A percentile compares a stretch with the other conserved stretches of the same genome.
phyloP scores from a whole-genome alignment of 257 asterid genomes.

The Voacanga thouarsii region DNA sequence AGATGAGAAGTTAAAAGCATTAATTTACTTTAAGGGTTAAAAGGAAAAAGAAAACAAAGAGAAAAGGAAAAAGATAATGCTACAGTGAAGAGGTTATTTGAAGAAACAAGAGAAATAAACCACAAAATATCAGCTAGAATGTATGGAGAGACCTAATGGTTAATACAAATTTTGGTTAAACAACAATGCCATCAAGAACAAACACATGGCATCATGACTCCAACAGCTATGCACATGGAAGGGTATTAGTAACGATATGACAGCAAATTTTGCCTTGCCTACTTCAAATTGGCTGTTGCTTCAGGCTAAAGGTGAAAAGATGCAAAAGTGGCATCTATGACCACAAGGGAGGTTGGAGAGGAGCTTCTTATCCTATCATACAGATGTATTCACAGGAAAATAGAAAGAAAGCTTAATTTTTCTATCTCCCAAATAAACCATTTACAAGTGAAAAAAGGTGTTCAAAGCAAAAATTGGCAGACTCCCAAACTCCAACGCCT shows the following conservation, averaged over 20 bases:
- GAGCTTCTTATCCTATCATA: neutral
- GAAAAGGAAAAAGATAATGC: neutral
- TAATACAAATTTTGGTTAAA: neutral
- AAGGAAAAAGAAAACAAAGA: neutral
- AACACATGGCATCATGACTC: neutral
- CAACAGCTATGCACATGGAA: neutral
- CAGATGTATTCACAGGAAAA: neutral
- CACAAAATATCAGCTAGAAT: neutral
- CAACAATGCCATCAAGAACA: neutral
- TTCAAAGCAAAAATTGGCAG: neutral
- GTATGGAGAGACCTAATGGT: neutral
- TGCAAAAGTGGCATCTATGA: neutral
- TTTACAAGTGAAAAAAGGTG: neutral
- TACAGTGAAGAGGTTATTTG: neutral
- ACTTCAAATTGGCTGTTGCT: neutral
- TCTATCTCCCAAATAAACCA: constrained; percentile 3
- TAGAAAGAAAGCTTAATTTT: neutral
- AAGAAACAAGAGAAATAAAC: neutral
- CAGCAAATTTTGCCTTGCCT: neutral
- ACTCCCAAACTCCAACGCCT: neutral
- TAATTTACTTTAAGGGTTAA: neutral
- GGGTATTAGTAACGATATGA: constrained; percentile 7
- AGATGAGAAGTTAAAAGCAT: neutral
- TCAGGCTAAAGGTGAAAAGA: neutral
- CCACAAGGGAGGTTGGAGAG: neutral